These are phyloP conservation scores for Globisporangium sylvaticum DNA, from an alignment of 352 stramenopile species.

Conservation along the genomic window DNA sequence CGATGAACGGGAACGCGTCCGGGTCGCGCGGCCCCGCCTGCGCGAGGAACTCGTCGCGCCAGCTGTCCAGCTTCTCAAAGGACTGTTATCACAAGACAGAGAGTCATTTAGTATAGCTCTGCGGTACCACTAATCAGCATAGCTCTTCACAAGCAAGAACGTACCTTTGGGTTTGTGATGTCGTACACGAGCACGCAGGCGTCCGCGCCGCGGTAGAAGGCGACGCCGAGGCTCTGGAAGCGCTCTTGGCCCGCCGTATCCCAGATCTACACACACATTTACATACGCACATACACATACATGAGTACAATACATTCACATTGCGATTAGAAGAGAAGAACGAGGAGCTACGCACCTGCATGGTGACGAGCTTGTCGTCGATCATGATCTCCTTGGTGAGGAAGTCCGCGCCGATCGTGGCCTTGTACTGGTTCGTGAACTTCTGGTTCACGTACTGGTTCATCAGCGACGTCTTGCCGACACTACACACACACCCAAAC, in stretches of 20 bases:
- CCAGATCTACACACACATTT: slow-evolving; percentile 91
- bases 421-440: slow-evolving; percentile 99
- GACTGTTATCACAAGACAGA: slow-evolving; percentile 39
- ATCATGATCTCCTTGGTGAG: slow-evolving; percentile 96
- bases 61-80: slow-evolving; percentile 97
- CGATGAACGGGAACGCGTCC: slow-evolving; percentile 96
- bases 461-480: slow-evolving; percentile 99
- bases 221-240: slow-evolving; percentile 97
- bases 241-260: slow-evolving; percentile 98
- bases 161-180: slow-evolving; percentile 95
- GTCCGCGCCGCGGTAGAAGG: slow-evolving; percentile 98
- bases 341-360: slow-evolving; percentile 60
- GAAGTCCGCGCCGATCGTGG: slow-evolving; percentile 99
- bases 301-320: neutral
- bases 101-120: neutral
- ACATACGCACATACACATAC: neutral
- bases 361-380: slow-evolving; percentile 94
- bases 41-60: slow-evolving; percentile 96
- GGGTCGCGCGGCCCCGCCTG: slow-evolving; percentile 88
- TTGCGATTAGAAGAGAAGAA: neutral
- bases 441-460: slow-evolving; percentile 99
- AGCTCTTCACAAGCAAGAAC: too few species aligned
- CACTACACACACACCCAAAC: slow-evolving; percentile 41
- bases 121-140: too few species aligned
- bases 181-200: slow-evolving; percentile 99